A percentile compares a stretch with the other conserved stretches of the same genome.
These are phyloP conservation scores for Pyrus hybrid DNA, from an alignment of 331 rosid species.

Conservation along the genomic window DNA sequence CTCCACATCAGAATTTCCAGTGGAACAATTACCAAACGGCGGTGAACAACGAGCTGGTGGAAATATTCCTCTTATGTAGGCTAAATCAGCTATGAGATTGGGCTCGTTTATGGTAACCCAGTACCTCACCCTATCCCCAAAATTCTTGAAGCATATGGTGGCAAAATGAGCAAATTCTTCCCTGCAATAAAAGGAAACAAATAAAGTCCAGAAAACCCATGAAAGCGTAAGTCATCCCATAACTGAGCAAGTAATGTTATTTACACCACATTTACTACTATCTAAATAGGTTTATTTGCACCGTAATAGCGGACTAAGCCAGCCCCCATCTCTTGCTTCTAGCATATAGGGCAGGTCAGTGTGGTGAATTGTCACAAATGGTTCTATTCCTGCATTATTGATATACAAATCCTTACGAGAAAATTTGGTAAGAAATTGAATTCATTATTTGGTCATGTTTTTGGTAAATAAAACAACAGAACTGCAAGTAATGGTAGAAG, in stretches of 20 bases:
- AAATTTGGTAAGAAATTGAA: neutral
- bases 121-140: slow-evolving; percentile 63
- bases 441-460: too few relatives aligned
- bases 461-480: too few relatives aligned
- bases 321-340: slow-evolving; percentile 43
- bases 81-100: slow-evolving; percentile 19
- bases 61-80: slow-evolving; percentile 30
- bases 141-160: slow-evolving; percentile 43
- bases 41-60: slow-evolving; percentile 52
- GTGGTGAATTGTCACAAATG: slow-evolving; percentile 61
- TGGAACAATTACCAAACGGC: slow-evolving; percentile 58
- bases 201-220: neutral
- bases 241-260: neutral
- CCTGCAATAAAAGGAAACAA: slow-evolving; percentile 19
- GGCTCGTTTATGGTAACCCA: slow-evolving; percentile 72
- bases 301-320: slow-evolving; percentile 61
- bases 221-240: neutral
- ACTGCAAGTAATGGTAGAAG: too few relatives aligned
- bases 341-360: slow-evolving; percentile 46
- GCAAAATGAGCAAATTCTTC: slow-evolving; percentile 55
- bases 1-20: slow-evolving; percentile 56
- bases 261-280: neutral
- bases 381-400: slow-evolving; percentile 48
- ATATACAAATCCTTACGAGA: neutral
- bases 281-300: neutral